Base-by-base conservation (phyloP, 2,329 filamentous ascomycete genomes). In the Ambrosiella cleistominuta region DNA sequence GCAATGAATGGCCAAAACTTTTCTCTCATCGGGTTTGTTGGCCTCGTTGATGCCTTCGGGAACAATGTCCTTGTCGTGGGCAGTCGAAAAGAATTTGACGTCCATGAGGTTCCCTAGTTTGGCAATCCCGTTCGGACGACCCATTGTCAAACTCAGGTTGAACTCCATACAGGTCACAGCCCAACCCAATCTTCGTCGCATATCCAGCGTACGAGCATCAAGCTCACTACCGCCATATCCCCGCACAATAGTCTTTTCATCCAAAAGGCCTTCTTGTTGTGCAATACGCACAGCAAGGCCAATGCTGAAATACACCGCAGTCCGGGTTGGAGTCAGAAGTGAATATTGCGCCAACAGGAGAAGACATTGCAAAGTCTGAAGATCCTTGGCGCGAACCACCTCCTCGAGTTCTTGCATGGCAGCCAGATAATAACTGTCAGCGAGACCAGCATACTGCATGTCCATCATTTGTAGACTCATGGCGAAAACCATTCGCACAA, bases 401-500 rank as follows among this genome's bases (percentile, higher is more conserved):
- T 82, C 81, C 68, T 96, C 87, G 61, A 97, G 82, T 64, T 83
- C 83, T 62, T 84, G 82, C 72, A 97, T 82, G 4, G 91, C 91
- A 27, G 90, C 86, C 19, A 96, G 77, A 66, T 96, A 97, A 71
- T 95, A 97, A 67, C 88, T 90, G 70, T 97, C 91, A 37, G 93
- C 91, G 36, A 97, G 74, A 27, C 90, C 90, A n/a, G 90, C 89
- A 68, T 93, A 97, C 63, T 87, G 83, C 0, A 84, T 80, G 66
- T 90, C 88, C 65, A 96, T 77, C 69, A 94, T 95, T 70, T 97
- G 91, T 70, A 97, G 79, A 68, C 88, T 91, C 66, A 96, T 95
- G 37, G 93, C 91, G 66, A 97, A 82, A 57, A 96, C 88, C 81
- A 97, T 90, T 60, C 88, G 83, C 55, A 94, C 73, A 50, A 91